Percentiles rank a stretch among this genome's conserved stretches.
Evolutionary conservation across 2,329 filamentous ascomycete genomes (phyloP).

Genomic region (Fusarium secorum): DNA sequence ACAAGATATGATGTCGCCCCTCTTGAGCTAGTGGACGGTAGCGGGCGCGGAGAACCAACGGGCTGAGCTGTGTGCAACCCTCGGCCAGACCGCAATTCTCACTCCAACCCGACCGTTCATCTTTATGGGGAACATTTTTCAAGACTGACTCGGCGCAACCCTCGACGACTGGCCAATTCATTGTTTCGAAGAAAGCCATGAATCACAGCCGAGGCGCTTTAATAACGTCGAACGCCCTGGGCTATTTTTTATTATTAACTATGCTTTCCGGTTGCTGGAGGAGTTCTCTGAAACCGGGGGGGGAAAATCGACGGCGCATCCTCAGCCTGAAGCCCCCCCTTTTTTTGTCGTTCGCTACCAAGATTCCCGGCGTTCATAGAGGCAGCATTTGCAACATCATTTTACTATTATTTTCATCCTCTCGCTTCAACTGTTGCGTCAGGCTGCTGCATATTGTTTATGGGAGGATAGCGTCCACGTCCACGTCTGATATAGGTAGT

Average conservation of each 20-base stretch:
- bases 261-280: slow-evolving; percentile 18
- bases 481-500: slow-evolving; percentile 5
- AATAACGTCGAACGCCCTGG: slow-evolving; percentile 12
- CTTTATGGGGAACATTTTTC: slow-evolving; percentile 21
- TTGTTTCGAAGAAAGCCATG: slow-evolving; percentile 21
- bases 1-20: slow-evolving; percentile 8
- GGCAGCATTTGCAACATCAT: slow-evolving; percentile 32
- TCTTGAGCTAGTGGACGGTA: slow-evolving; percentile 22
- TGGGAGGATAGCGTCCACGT: slow-evolving; percentile 7
- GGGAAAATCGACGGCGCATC: background rate
- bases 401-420: slow-evolving; percentile 24
- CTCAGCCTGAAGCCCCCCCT: background rate
- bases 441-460: slow-evolving; percentile 24
- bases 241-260: background rate
- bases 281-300: slow-evolving; percentile 9
- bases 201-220: slow-evolving; percentile 17
- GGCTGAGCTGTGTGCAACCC: background rate
- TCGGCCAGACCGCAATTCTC: slow-evolving; percentile 13
- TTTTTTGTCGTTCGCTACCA: slow-evolving; percentile 35
- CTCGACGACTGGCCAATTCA: slow-evolving; percentile 21
- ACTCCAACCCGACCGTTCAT: background rate
- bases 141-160: slow-evolving; percentile 17
- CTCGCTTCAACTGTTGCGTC: slow-evolving; percentile 8
- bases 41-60: slow-evolving; percentile 14
- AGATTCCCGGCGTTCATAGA: slow-evolving; percentile 38